Conservation (phyloP, 345 rosid genomes). For the Tarenaya hassleriana region DNA sequence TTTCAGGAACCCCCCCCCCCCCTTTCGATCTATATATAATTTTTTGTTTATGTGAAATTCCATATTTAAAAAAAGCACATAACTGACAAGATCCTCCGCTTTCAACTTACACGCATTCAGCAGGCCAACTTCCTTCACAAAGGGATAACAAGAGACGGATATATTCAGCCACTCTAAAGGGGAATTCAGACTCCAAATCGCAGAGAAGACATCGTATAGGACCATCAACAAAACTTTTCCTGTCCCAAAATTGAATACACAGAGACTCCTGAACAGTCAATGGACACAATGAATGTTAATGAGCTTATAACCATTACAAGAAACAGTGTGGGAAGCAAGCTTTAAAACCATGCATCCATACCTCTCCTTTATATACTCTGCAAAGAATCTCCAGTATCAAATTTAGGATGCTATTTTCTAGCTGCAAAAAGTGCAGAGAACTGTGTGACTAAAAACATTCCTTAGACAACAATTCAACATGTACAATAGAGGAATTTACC, state of each 20-base stretch:
- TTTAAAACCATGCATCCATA: slow-evolving; percentile 28
- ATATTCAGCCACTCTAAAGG: slow-evolving; percentile 63
- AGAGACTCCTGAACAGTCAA: slow-evolving; percentile 69
- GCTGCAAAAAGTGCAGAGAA: slow-evolving; percentile 41
- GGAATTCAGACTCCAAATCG: slow-evolving; percentile 86
- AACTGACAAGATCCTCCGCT: not conserved
- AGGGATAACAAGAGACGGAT: slow-evolving; percentile 76
- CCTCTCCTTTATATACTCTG: slow-evolving; percentile 87
- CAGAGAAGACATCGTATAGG: slow-evolving; percentile 92
- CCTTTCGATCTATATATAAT: slow-evolving; percentile 12
- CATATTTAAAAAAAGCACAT: slow-evolving; percentile 2
- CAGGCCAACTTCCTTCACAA: slow-evolving; percentile 95
- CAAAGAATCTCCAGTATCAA: slow-evolving; percentile 85
- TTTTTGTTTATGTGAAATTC: slow-evolving; percentile 2
- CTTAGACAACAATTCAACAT: not conserved
- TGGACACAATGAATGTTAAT: slow-evolving; percentile 25
- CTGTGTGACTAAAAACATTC: slow-evolving; percentile 10
- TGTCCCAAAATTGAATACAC: slow-evolving; percentile 96
- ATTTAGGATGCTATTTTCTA: slow-evolving; percentile 54
- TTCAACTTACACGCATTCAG: slow-evolving; percentile 87
- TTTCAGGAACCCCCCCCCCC: slow-evolving; percentile 6
- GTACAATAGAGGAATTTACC: slow-evolving; percentile 34
- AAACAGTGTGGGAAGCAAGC: slow-evolving; percentile 15
- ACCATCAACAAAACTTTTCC: slow-evolving; percentile 81
- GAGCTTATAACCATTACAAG: slow-evolving; percentile 12